Evolutionary conservation across 768 basidiomycete species (phyloP).

Genomic region (Austroboletus eburneus): DNA sequence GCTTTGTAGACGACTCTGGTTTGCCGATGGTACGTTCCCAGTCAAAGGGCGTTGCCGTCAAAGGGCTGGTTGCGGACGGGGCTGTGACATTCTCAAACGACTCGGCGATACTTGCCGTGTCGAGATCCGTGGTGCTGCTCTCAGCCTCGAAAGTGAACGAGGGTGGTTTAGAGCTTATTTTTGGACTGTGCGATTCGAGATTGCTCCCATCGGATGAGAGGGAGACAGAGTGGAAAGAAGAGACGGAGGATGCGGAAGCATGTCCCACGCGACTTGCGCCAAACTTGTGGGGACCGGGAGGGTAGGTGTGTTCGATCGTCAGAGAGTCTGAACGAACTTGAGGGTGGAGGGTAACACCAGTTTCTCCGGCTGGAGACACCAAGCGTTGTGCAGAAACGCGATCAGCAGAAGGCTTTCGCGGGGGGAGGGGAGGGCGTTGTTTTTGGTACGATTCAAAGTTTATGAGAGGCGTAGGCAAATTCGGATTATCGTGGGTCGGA

Average conservation of each 20-base stretch:
- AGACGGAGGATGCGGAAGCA: conserved; percentile 64
- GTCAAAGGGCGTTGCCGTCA: conserved; percentile 42
- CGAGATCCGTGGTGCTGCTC: conserved; percentile 36
- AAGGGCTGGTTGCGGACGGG: conserved; percentile 51
- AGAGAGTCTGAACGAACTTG: conserved; percentile 44
- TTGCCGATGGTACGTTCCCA: conserved; percentile 47
- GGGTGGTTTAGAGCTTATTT: conserved; percentile 29
- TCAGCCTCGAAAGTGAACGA: conserved; percentile 44
- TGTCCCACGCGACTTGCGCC: conserved; percentile 41
- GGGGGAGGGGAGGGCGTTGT: conserved; percentile 57
- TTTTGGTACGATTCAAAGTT: conserved; percentile 50
- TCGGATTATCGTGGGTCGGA: background rate
- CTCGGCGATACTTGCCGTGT: conserved; percentile 58
- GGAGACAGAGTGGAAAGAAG: conserved; percentile 81
- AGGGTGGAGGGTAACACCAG: conserved; percentile 19
- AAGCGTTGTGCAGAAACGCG: conserved; percentile 17
- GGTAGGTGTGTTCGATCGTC: conserved; percentile 58
- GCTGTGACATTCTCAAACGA: conserved; percentile 69
- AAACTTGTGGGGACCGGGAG: conserved; percentile 37
- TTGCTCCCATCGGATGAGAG: conserved; percentile 59
- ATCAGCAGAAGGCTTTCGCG: conserved; percentile 54
- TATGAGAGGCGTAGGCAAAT: conserved; percentile 44
- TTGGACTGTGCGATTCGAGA: conserved; percentile 13
- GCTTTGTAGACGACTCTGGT: conserved; percentile 25
- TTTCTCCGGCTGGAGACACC: conserved; percentile 14